These are phyloP conservation scores for Lipomyces chichibuensis DNA, from an alignment of 805 yeast species.

Conservation along the genomic window DNA sequence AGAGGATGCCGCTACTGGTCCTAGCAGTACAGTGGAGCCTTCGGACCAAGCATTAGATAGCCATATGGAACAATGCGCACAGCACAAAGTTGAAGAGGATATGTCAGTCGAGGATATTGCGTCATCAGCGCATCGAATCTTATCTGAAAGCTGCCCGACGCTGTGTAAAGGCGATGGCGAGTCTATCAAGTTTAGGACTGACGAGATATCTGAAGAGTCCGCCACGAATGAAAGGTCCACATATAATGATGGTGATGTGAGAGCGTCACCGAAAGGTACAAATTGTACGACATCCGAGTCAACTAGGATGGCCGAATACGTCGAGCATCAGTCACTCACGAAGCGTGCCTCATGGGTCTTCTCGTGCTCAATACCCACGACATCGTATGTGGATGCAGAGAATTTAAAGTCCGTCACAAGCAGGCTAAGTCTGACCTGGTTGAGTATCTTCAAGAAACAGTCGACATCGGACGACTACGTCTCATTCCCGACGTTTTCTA, in stretches of 20 bases:
- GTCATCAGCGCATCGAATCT: background rate
- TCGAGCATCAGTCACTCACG: conserved; percentile 7
- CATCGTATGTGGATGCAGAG: conserved; percentile 6
- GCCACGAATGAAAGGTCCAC: too few relatives aligned
- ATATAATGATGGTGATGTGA: background rate
- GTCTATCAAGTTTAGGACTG: background rate
- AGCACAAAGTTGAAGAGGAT: background rate
- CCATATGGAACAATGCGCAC: background rate
- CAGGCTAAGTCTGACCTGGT: conserved; percentile 5
- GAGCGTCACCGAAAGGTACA: background rate
- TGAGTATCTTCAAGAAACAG: conserved; percentile 13
- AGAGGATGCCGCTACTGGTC: background rate
- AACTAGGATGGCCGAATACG: background rate
- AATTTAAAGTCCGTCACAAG: background rate
- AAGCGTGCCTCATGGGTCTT: conserved; percentile 21
- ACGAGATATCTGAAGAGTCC: background rate
- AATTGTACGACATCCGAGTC: background rate
- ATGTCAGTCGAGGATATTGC: background rate
- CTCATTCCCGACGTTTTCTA: conserved; percentile 26
- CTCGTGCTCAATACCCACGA: conserved; percentile 4
- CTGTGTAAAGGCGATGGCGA: background rate
- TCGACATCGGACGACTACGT: conserved; percentile 22
- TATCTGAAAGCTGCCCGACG: background rate
- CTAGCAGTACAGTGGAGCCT: background rate
- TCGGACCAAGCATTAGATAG: background rate